These are phyloP conservation scores for Xerocomus brunneocitrinus DNA, from an alignment of 768 basidiomycete species.

Conservation along the genomic window DNA sequence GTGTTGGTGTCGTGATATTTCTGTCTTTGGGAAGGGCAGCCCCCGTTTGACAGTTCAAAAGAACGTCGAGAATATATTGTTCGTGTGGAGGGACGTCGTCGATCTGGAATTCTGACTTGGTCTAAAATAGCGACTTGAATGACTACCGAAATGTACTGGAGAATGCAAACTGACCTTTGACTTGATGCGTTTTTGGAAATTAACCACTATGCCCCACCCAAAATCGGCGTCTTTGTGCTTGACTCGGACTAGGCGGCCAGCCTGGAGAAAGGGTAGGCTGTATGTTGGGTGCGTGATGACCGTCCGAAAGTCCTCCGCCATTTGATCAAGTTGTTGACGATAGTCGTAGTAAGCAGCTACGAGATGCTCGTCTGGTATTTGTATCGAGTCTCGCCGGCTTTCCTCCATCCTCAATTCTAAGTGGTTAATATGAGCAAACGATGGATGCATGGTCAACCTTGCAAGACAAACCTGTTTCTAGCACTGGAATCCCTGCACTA, in stretches of 20 bases:
- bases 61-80: constrained; percentile 90
- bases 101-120: constrained; percentile 56
- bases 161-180: constrained; percentile 53
- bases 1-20: constrained; percentile 49
- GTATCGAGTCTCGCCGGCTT: constrained; percentile 52
- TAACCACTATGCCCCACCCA: constrained; percentile 94
- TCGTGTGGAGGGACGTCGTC: constrained; percentile 79
- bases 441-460: not conserved
- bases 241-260: constrained; percentile 89
- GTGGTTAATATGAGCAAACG: constrained; percentile 5
- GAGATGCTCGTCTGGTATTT: constrained; percentile 78
- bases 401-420: constrained; percentile 77
- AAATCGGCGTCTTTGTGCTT: constrained; percentile 85
- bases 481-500: constrained; percentile 77
- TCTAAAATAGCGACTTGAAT: constrained; percentile 34
- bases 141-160: not conserved
- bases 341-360: constrained; percentile 90
- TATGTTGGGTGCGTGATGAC: constrained; percentile 96
- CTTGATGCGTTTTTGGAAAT: constrained; percentile 83
- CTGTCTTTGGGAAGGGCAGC: constrained; percentile 57
- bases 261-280: constrained; percentile 88
- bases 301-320: constrained; percentile 81
- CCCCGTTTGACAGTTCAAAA: constrained; percentile 73
- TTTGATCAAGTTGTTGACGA: constrained; percentile 88
- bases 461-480: constrained; percentile 68